phyloP scores from a whole-genome alignment of 2,329 filamentous ascomycete species.

The Pyricularia pennisetigena region DNA sequence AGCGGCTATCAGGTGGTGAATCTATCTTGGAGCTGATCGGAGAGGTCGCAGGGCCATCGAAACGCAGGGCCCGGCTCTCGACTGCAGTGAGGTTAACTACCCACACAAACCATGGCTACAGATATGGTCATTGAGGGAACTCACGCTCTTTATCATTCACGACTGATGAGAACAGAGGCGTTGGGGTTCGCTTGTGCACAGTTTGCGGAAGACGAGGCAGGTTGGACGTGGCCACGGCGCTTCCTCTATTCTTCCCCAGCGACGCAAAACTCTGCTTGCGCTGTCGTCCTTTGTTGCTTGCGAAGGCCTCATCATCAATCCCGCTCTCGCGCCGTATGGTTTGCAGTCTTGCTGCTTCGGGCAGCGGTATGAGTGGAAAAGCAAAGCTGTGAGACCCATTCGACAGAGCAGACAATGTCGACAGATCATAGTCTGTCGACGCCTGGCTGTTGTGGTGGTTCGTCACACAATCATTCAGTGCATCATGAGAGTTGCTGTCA shows the following conservation, averaged over 20 bases:
- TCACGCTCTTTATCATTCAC: not conserved
- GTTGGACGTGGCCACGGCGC: not conserved
- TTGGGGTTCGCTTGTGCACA: not conserved
- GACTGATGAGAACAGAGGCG: not conserved
- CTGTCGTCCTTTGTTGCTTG: constrained; percentile 8
- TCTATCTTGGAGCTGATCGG: constrained; percentile 2
- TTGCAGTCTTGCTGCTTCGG: constrained; percentile 20
- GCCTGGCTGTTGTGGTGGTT: not conserved
- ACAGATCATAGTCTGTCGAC: not conserved
- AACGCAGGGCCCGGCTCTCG: not conserved
- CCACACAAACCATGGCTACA: not conserved
- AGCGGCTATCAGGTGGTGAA: not conserved
- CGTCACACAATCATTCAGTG: not conserved
- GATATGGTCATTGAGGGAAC: not conserved
- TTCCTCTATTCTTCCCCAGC: not conserved
- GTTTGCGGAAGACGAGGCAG: constrained; percentile 2
- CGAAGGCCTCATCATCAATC: constrained; percentile 13
- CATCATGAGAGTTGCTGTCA: not conserved
- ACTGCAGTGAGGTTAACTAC: not conserved
- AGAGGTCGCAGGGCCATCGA: not conserved
- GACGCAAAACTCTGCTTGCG: constrained; percentile 2
- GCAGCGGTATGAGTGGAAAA: constrained; percentile 19
- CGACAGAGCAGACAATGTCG: constrained; percentile 5
- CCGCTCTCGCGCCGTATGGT: constrained; percentile 12
- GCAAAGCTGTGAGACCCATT: constrained; percentile 15